Evolutionary conservation across 2,329 filamentous ascomycete genomes (phyloP).

Genomic region (Diaporthe sp.): DNA sequence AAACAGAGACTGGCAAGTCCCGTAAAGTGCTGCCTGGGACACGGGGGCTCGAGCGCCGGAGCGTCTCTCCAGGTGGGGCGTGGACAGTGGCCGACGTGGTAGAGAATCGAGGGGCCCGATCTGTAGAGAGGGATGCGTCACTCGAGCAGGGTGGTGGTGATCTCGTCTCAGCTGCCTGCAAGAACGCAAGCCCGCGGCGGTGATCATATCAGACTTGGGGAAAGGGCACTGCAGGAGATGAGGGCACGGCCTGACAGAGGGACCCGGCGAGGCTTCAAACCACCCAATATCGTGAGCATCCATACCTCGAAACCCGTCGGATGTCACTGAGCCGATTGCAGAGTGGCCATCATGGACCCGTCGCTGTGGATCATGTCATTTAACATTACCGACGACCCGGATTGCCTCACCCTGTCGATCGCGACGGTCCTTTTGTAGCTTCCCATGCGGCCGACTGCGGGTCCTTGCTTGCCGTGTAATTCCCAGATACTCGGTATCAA

Average conservation of each 20-base stretch:
- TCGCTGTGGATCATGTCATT: slow-evolving; percentile 25
- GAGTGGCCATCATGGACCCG: slow-evolving; percentile 17
- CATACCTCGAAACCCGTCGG: neutral
- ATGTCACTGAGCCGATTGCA: slow-evolving; percentile 14
- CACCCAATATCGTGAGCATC: neutral
- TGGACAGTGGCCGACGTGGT: neutral
- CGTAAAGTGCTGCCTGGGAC: slow-evolving; percentile 23
- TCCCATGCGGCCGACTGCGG: neutral
- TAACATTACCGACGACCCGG: slow-evolving; percentile 19
- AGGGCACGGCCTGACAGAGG: neutral
- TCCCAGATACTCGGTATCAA: slow-evolving; percentile 18
- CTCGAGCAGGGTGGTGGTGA: slow-evolving; percentile 8
- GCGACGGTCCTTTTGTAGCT: slow-evolving; percentile 22
- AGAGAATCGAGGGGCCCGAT: slow-evolving; percentile 5
- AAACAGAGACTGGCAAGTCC: neutral
- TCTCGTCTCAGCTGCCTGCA: slow-evolving; percentile 17
- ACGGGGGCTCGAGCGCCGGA: slow-evolving; percentile 5
- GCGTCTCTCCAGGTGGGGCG: neutral
- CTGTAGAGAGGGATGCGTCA: slow-evolving; percentile 6
- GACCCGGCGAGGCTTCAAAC: neutral
- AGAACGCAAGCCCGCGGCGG: neutral
- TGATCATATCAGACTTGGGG: slow-evolving; percentile 21
- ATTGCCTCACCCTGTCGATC: slow-evolving; percentile 31
- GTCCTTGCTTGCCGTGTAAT: neutral
- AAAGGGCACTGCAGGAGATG: slow-evolving; percentile 9